These are phyloP conservation scores for Caulochytrium protostelioides DNA, from an alignment of 371 early-diverging fungal species.

Conservation along the genomic window DNA sequence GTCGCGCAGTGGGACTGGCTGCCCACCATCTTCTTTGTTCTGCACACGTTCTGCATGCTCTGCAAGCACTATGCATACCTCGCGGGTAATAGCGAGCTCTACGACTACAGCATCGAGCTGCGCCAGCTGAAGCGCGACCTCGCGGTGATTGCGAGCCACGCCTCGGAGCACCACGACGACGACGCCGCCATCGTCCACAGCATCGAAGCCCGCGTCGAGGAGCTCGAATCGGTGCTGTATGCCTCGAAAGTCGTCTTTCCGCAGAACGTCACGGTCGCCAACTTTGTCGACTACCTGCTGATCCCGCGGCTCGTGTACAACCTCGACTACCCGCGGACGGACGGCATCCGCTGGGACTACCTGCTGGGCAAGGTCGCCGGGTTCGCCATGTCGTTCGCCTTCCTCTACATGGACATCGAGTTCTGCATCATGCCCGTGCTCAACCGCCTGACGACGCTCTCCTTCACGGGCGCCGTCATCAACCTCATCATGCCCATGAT, in stretches of 20 bases:
- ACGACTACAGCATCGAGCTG: slow-evolving; percentile 23
- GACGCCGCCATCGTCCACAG: slow-evolving; percentile 7
- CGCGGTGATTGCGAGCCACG: slow-evolving; percentile 2
- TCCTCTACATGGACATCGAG: slow-evolving; percentile 66
- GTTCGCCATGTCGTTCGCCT: slow-evolving; percentile 51
- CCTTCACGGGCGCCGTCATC: slow-evolving; percentile 26
- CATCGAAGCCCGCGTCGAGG: slow-evolving; percentile 5
- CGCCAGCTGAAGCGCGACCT: neutral
- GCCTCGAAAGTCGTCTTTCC: slow-evolving; percentile 44
- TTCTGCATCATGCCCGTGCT: slow-evolving; percentile 55
- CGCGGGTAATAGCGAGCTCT: slow-evolving; percentile 40
- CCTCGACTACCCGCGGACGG: slow-evolving; percentile 76
- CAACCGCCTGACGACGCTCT: slow-evolving; percentile 8
- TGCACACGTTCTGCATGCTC: slow-evolving; percentile 75
- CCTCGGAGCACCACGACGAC: slow-evolving; percentile 9
- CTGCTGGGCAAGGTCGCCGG: slow-evolving; percentile 62
- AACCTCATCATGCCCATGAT: slow-evolving; percentile 67
- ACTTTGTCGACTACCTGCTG: slow-evolving; percentile 70
- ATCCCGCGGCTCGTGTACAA: slow-evolving; percentile 81
- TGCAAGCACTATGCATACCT: slow-evolving; percentile 87
- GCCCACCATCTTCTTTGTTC: slow-evolving; percentile 60
- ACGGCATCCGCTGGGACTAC: slow-evolving; percentile 62
- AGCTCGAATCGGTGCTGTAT: slow-evolving; percentile 34
- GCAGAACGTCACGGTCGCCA: slow-evolving; percentile 50
- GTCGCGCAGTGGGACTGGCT: too few species aligned